Conservation (phyloP, 75 land plant species). For the Cryptomeria japonica region DNA sequence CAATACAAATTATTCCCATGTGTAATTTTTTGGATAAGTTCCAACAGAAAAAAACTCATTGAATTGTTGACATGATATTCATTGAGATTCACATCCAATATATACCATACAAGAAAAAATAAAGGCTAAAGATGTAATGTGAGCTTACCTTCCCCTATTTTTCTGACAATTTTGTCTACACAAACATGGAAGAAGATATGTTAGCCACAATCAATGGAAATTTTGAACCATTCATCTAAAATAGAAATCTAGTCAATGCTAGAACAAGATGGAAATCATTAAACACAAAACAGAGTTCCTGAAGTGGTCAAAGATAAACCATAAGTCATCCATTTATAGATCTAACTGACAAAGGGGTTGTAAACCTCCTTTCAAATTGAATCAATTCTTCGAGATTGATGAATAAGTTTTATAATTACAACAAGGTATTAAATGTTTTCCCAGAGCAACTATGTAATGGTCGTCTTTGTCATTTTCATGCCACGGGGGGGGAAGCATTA, state of each 20-base stretch:
- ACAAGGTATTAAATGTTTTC: constrained; percentile 84
- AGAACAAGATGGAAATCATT: too few species aligned
- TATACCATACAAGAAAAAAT: background rate
- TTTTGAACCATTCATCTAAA: too few species aligned
- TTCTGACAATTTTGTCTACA: constrained; percentile 1
- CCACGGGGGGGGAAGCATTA: constrained; percentile 22
- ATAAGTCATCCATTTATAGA: background rate
- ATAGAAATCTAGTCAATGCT: too few species aligned
- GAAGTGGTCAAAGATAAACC: background rate
- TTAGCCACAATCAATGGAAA: background rate
- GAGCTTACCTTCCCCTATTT: constrained; percentile 13
- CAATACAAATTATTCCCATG: too few species aligned
- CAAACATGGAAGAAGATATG: background rate
- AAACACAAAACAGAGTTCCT: background rate
- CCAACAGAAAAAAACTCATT: background rate
- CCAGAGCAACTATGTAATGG: constrained; percentile 57
- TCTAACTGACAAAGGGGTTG: background rate
- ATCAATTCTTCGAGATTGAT: background rate
- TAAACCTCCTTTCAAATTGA: background rate
- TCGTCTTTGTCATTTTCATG: constrained; percentile 67
- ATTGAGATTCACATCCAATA: background rate
- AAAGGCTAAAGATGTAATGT: background rate
- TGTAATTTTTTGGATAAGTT: background rate
- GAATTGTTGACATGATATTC: background rate
- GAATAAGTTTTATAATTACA: constrained; percentile 47